Conservation (phyloP, 768 basidiomycete genomes). For the Calocera viscosa region DNA sequence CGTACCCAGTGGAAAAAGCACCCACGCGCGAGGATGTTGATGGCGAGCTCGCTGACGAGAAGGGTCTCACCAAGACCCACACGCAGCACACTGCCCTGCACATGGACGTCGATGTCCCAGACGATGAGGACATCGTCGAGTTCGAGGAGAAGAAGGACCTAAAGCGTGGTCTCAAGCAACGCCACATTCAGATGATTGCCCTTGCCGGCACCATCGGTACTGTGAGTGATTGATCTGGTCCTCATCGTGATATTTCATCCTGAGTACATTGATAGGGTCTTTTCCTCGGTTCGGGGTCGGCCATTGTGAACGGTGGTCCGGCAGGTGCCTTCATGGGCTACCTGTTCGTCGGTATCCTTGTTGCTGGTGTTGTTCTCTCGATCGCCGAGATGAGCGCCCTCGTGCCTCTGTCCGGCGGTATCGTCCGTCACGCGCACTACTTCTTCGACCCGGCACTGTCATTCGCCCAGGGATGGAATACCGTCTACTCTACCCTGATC, state of each 20-base stretch:
- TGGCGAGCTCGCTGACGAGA: conserved; percentile 1
- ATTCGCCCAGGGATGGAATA: conserved; percentile 1
- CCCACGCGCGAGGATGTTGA: not conserved
- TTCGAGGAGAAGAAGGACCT: conserved; percentile 9
- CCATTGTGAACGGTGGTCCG: conserved; percentile 24
- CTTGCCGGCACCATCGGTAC: not conserved
- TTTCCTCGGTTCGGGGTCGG: conserved; percentile 25
- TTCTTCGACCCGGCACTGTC: conserved; percentile 3
- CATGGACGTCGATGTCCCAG: not conserved
- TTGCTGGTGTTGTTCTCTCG: conserved; percentile 25
- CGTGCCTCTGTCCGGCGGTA: conserved; percentile 3
- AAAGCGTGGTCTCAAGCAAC: conserved; percentile 55
- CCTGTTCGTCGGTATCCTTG: conserved; percentile 25
- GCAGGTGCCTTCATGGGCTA: conserved; percentile 27
- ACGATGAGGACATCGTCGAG: not conserved
- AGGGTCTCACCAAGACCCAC: not conserved
- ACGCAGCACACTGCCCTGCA: not conserved
- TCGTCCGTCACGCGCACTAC: conserved; percentile 4
- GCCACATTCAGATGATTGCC: conserved; percentile 65
- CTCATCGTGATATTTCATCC: not conserved
- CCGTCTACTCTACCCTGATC: not conserved
- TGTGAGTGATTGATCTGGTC: not conserved
- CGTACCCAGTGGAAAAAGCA: not conserved
- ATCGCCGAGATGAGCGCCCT: conserved; percentile 19
- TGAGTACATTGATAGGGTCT: conserved; percentile 18